These are phyloP conservation scores for Hanseniaspora gamundiae DNA, from an alignment of 1,139 yeast genomes.

Conservation along the genomic window DNA sequence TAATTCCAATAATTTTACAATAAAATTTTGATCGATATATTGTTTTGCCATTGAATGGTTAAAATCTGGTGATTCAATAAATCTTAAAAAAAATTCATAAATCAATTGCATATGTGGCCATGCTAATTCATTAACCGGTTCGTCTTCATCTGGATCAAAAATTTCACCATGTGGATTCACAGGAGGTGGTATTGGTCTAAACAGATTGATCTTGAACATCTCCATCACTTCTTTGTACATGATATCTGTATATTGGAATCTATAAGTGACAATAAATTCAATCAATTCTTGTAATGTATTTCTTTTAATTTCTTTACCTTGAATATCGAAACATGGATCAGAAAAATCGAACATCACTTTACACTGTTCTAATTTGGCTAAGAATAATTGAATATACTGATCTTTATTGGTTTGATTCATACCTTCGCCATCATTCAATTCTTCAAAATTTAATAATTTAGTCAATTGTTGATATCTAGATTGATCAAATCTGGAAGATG, in stretches of 20 bases:
- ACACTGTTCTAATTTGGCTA: constrained; percentile 88
- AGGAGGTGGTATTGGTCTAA: constrained; percentile 96
- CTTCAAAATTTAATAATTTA: constrained; percentile 79
- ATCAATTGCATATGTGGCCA: constrained; percentile 99
- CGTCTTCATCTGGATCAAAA: constrained; percentile 97
- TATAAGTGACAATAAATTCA: constrained; percentile 70
- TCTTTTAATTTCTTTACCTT: constrained; percentile 87
- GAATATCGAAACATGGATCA: constrained; percentile 84
- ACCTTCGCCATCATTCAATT: constrained; percentile 32
- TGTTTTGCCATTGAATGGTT: constrained; percentile 89
- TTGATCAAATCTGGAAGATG: constrained; percentile 86
- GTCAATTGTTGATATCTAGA: constrained; percentile 63
- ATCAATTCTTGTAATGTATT: constrained; percentile 78
- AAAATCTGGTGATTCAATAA: constrained; percentile 90
- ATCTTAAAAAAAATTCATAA: constrained; percentile 84
- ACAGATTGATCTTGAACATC: constrained; percentile 81
- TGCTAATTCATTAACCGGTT: constrained; percentile 89
- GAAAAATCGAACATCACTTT: constrained; percentile 86
- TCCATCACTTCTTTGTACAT: constrained; percentile 80
- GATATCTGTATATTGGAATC: constrained; percentile 79
- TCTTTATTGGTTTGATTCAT: constrained; percentile 5
- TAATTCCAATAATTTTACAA: constrained; percentile 65
- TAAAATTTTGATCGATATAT: constrained; percentile 84
- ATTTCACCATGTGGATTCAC: constrained; percentile 94
- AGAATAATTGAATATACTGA: constrained; percentile 44